Conservation (phyloP, 2,329 filamentous ascomycete species). For the Curvularia spicifera region DNA sequence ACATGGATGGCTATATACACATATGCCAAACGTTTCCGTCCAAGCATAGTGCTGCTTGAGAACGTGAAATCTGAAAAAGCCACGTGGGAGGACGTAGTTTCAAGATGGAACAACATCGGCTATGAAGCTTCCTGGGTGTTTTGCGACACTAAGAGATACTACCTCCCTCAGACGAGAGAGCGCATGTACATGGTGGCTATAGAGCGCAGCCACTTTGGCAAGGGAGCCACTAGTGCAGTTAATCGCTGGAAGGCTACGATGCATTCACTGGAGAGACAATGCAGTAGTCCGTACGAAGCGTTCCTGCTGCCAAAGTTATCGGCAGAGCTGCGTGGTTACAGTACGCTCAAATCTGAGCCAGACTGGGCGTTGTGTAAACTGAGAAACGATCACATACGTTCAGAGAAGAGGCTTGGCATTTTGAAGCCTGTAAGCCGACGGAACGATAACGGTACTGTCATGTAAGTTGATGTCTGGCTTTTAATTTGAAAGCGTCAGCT, state of each 20-base stretch:
- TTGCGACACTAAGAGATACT: slow-evolving; percentile 74
- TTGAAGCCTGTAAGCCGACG: slow-evolving; percentile 66
- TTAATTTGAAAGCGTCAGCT: background rate
- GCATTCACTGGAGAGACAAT: slow-evolving; percentile 58
- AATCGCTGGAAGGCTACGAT: slow-evolving; percentile 56
- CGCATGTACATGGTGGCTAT: slow-evolving; percentile 58
- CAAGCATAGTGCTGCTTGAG: slow-evolving; percentile 72
- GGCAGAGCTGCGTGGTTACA: slow-evolving; percentile 55
- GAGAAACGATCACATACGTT: slow-evolving; percentile 65
- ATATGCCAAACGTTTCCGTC: slow-evolving; percentile 63
- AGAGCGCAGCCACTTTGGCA: slow-evolving; percentile 34
- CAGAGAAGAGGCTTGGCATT: slow-evolving; percentile 58
- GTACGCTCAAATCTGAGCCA: slow-evolving; percentile 33
- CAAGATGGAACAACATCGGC: slow-evolving; percentile 56
- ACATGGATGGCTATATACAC: slow-evolving; percentile 68
- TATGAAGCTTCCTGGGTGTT: slow-evolving; percentile 61
- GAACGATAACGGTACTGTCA: slow-evolving; percentile 60
- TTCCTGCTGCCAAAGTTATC: slow-evolving; percentile 68
- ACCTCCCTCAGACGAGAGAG: slow-evolving; percentile 70
- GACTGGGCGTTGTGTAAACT: slow-evolving; percentile 65
- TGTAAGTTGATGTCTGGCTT: slow-evolving; percentile 12
- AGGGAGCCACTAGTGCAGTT: slow-evolving; percentile 19
- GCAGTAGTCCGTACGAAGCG: slow-evolving; percentile 67
- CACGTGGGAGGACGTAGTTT: slow-evolving; percentile 64
- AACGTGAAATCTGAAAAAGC: slow-evolving; percentile 64